Conservation (phyloP, 768 basidiomycete genomes). For the Termitomyces sp. region DNA sequence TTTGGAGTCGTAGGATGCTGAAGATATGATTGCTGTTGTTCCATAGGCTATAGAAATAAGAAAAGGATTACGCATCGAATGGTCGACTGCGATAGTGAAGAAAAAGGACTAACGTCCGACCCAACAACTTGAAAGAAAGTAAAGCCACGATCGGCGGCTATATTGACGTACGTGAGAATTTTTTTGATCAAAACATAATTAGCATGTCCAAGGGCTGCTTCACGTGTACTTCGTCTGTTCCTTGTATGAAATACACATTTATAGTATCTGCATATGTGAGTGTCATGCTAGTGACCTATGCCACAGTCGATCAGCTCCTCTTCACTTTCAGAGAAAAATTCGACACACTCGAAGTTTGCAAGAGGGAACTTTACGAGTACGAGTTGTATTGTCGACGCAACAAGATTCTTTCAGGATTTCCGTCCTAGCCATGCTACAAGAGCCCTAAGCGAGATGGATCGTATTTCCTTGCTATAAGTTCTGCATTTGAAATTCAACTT, state of each 20-base stretch:
- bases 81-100: constrained; percentile 5
- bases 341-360: neutral
- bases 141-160: neutral
- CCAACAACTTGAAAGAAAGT: neutral
- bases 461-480: neutral
- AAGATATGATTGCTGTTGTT: constrained; percentile 26
- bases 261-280: neutral
- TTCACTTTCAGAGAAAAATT: neutral
- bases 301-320: too few relatives aligned
- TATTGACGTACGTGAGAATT: constrained; percentile 10
- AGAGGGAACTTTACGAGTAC: neutral
- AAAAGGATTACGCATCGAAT: constrained; percentile 10
- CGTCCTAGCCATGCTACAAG: neutral
- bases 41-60: constrained; percentile 21
- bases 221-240: neutral
- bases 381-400: neutral
- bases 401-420: too few relatives aligned
- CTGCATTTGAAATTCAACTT: neutral
- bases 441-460: neutral
- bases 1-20: constrained; percentile 28
- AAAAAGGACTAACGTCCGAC: constrained; percentile 3
- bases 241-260: neutral
- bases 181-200: neutral
- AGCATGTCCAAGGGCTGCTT: too few relatives aligned
- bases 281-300: neutral